phyloP scores from a whole-genome alignment of 2,329 filamentous ascomycete genomes.

The Ophidiomyces ophidiicola region DNA sequence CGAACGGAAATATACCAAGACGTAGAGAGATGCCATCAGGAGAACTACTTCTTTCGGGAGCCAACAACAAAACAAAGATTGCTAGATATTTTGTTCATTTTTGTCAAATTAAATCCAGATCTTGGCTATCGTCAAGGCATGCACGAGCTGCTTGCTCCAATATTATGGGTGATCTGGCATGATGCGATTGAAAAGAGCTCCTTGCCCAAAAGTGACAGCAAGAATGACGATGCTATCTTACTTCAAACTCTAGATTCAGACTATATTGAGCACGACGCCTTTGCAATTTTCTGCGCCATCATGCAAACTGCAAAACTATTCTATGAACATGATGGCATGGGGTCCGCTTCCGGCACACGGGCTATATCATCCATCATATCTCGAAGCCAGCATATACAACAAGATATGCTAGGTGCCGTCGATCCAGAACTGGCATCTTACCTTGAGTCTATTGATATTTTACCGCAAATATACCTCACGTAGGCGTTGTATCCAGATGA shows the following conservation, averaged over 20 bases:
- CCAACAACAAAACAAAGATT: slow-evolving; percentile 66
- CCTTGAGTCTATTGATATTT: slow-evolving; percentile 67
- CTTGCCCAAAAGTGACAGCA: slow-evolving; percentile 20
- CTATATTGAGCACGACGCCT: slow-evolving; percentile 83
- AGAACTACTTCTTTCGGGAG: slow-evolving; percentile 80
- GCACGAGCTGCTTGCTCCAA: slow-evolving; percentile 87
- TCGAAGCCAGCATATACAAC: slow-evolving; percentile 76
- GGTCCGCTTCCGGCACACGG: slow-evolving; percentile 25
- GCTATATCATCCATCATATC: slow-evolving; percentile 62
- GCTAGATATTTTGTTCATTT: slow-evolving; percentile 82
- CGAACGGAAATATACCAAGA: slow-evolving; percentile 87
- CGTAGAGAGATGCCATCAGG: slow-evolving; percentile 78
- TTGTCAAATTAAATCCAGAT: slow-evolving; percentile 80
- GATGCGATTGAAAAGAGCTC: slow-evolving; percentile 56
- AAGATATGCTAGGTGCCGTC: slow-evolving; percentile 61
- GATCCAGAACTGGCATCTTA: slow-evolving; percentile 77
- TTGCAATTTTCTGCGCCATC: slow-evolving; percentile 67
- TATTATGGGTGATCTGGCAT: slow-evolving; percentile 70
- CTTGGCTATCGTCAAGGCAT: slow-evolving; percentile 95
- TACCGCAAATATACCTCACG: slow-evolving; percentile 97
- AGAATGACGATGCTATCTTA: slow-evolving; percentile 40
- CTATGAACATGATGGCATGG: slow-evolving; percentile 57
- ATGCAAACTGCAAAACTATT: slow-evolving; percentile 82
- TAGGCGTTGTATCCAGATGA: slow-evolving; percentile 32
- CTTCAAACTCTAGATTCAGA: slow-evolving; percentile 55